These are phyloP conservation scores for Gossypium aridum DNA, from an alignment of 441 rosid species.

Conservation along the genomic window DNA sequence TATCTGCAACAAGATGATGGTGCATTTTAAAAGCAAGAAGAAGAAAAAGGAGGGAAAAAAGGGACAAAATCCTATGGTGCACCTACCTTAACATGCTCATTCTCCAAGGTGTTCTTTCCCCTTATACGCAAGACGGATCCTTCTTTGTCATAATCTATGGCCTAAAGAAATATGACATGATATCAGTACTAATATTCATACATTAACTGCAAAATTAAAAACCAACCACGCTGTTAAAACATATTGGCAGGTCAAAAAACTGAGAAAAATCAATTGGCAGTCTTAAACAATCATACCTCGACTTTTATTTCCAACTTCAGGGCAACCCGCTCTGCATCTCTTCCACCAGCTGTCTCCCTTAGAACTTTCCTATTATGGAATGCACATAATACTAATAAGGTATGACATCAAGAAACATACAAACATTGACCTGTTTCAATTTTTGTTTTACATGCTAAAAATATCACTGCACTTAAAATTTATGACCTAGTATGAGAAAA, in stretches of 20 bases:
- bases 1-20: conserved; percentile 42
- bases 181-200: background rate
- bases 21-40: background rate
- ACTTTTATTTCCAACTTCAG: conserved; percentile 83
- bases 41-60: background rate
- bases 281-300: conserved; percentile 44
- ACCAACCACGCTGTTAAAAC: background rate
- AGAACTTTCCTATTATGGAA: conserved; percentile 62
- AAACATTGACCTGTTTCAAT: background rate
- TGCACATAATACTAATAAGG: background rate
- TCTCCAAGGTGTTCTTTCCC: conserved; percentile 84
- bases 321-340: conserved; percentile 78
- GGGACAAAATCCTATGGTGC: background rate
- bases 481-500: background rate
- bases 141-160: conserved; percentile 74
- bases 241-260: background rate
- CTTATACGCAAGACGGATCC: conserved; percentile 76
- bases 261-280: background rate
- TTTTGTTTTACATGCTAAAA: background rate
- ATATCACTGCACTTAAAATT: background rate
- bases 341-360: conserved; percentile 70
- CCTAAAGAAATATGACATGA: conserved; percentile 28
- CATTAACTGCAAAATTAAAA: background rate
- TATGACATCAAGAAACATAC: background rate
- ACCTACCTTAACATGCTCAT: conserved; percentile 77